phyloP scores from a whole-genome alignment of 2,329 filamentous ascomycete genomes.

The Taxawa tesnikishii region DNA sequence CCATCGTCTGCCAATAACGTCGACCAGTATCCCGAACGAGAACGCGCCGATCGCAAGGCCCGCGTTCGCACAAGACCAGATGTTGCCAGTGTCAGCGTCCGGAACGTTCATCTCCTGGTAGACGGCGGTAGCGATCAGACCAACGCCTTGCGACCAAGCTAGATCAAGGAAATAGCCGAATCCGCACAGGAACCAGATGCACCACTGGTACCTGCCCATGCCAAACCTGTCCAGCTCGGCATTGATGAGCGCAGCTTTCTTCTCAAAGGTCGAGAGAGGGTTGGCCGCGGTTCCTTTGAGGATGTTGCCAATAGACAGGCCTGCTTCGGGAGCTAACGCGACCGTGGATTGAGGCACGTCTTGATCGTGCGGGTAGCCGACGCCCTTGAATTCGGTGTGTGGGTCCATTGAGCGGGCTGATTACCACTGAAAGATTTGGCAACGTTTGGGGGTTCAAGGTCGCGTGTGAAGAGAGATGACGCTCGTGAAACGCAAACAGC shows the following conservation, averaged over 20 bases:
- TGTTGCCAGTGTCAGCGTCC: no score
- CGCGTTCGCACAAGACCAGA: conserved; percentile 42
- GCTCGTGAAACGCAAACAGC: no score
- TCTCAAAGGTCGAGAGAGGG: conserved; percentile 16
- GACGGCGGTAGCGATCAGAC: conserved; percentile 40
- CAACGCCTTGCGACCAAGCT: conserved; percentile 47
- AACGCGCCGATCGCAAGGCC: conserved; percentile 45
- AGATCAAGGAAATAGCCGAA: conserved; percentile 45
- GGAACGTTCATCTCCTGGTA: conserved; percentile 46
- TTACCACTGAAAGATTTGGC: no score
- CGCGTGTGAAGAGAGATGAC: no score
- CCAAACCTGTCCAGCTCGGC: conserved; percentile 39
- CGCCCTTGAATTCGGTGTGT: no score
- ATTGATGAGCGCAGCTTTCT: conserved; percentile 31
- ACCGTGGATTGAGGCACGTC: conserved; percentile 2
- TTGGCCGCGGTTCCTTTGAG: conserved; percentile 2
- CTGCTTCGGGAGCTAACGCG: conserved; percentile 2
- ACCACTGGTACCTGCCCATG: conserved; percentile 43
- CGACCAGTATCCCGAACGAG: conserved; percentile 43
- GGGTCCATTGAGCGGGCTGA: no score
- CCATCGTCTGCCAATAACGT: conserved; percentile 41
- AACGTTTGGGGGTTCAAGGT: no score
- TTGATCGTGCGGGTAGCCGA: no score
- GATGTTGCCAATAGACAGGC: conserved; percentile 1
- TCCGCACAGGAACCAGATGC: conserved; percentile 38